Evolutionary conservation across 805 yeast genomes (phyloP), one percentile per base, ranked within the genome.

Genomic region (Ogataea pini): DNA sequence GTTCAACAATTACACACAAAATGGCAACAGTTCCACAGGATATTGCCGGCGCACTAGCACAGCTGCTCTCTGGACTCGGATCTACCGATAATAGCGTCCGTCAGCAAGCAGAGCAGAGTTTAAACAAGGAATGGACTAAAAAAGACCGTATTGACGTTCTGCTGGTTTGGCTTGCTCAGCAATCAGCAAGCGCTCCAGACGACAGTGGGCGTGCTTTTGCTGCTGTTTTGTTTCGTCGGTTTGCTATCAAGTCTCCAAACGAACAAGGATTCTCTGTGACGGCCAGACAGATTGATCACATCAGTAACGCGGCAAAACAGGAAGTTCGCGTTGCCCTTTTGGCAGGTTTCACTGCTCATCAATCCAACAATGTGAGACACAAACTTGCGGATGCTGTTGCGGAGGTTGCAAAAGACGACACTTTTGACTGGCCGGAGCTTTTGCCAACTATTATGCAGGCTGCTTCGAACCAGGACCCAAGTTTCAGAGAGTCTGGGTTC

Each of bases 321-420:
- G 86, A 85, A 60, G 80, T 92, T 44, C 80, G 95, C 55, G 57
- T 72, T 14, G 73, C 80, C 18, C 76, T 92, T 32, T 73, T 91
- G 55, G 77, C 77, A 49, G 98, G 97, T 13, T 89, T 92, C 59
- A 64, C 79, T 3, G 65, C 81, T 9, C 83, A 76, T 50, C 89
- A 85, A 63, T 72, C 86, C n/a, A 81, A 80, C 52, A 80, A 79
- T 53, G 89, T 89, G 27, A 83, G 97, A 64, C 97, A 92, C 67
- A 94, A 92, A 63, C 72, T 94, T 42, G 84, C 97, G 2, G 99
- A 94, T 72, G 96, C 96, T 7, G 85, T 94, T 41, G 88, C 97
- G 1, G 98, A 91, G 68, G 80, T 92, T 39, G 95, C 97, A 1
- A 83, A 84, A 59, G 85, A 82, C 49, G 83, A 79, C 12, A 59